Conservation (phyloP, 129 eudicot species). For the Pseudognaphalium luteoalbum region DNA sequence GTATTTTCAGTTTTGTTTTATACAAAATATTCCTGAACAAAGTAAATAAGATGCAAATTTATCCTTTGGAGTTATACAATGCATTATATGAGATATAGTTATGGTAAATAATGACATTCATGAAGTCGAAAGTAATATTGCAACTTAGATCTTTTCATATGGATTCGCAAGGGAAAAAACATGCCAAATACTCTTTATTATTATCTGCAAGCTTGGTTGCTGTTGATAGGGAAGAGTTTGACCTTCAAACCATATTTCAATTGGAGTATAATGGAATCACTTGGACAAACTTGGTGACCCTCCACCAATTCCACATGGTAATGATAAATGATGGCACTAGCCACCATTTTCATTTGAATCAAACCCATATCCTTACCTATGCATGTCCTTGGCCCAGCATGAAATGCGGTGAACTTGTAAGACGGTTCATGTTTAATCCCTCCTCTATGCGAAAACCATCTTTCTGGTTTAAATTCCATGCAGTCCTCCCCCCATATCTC, state of each 20-base stretch:
- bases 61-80: neutral
- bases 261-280: conserved; percentile 20
- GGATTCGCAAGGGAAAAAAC: neutral
- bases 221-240: neutral
- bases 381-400: conserved; percentile 16
- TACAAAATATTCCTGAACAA: no score
- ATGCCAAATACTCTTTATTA: neutral
- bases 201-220: neutral
- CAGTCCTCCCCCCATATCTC: conserved; percentile 20
- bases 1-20: no score
- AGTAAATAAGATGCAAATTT: neutral
- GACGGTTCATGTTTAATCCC: conserved; percentile 19
- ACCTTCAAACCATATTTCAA: conserved; percentile 27
- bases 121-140: neutral
- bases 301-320: conserved; percentile 14
- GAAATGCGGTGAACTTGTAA: conserved; percentile 12
- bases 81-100: neutral
- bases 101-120: neutral
- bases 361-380: conserved; percentile 23
- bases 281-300: conserved; percentile 24
- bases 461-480: conserved; percentile 21
- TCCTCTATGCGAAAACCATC: conserved; percentile 8
- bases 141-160: neutral
- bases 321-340: conserved; percentile 1
- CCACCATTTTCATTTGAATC: conserved; percentile 22